Base-by-base conservation (phyloP, 805 yeast species). In the Metschnikowia amazonensis region DNA sequence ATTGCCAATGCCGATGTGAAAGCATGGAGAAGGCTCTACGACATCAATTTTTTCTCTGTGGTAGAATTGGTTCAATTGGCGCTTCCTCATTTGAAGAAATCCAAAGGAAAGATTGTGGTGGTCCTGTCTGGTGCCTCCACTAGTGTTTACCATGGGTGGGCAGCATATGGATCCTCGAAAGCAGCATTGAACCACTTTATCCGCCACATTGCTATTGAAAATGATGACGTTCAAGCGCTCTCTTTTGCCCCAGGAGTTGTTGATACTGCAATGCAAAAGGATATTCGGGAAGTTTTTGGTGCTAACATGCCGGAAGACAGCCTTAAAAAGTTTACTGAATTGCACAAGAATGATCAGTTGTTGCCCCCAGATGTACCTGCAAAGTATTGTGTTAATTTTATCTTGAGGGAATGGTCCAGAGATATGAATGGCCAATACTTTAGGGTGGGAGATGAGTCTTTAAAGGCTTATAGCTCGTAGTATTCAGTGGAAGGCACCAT, bases 191-290 rank as follows among this genome's bases (percentile, higher is more conserved):
- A 92, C 63, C 89, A 84, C 56, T 75, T 89, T 43, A 81, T 87
- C 5, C 59, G 67, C 38, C 79, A 86, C 11, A 62, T 92, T 13
- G 84, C 87, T 1, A 70, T 67, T 5, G 97, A 89, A 57, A 89
- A 86, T 60, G 67, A 73, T 1, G 60, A 55, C 3, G 66, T 89
- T n/a, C 64, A 67, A 29, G 70, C 84, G 3, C 67, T 89, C 9
- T 73, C 97, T 0, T 75, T 94, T 20, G 97, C 96, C 0, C 98
- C 98, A 0, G 98, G 99, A 3, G 95, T 89, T 1, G 97, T 94
- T 1, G 88, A 88, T 60, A 92, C 99, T 1, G 71, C 70, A 17
- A 92, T 94, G 98, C 98, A 94, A 67, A 62, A 53, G 6, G 83
- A 80, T 44, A 89, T 92, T 46, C 79, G 98, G 56, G 84, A 79